phyloP scores from a whole-genome alignment of 2,329 filamentous ascomycete genomes.

The Chaetomiaceae sp. region DNA sequence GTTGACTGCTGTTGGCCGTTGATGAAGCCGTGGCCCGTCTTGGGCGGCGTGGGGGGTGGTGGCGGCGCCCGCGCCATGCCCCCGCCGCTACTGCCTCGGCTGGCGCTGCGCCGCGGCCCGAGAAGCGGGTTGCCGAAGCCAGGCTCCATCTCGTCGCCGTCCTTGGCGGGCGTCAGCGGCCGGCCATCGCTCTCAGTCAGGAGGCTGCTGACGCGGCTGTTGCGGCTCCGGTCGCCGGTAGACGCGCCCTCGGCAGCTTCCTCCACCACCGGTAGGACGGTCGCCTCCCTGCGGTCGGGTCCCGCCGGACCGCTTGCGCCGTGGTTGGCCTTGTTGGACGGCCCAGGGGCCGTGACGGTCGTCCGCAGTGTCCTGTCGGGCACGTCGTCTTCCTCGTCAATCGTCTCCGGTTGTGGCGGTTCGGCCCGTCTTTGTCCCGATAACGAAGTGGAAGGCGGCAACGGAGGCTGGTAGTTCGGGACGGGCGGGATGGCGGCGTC shows the following conservation, averaged over 20 bases:
- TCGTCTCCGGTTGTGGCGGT: constrained; percentile 26
- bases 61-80: constrained; percentile 28
- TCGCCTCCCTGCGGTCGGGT: constrained; percentile 45
- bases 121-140: constrained; percentile 32
- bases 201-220: constrained; percentile 37
- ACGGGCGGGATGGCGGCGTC: constrained; percentile 39
- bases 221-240: constrained; percentile 52
- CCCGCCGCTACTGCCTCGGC: constrained; percentile 8
- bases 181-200: constrained; percentile 30
- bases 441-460: constrained; percentile 30
- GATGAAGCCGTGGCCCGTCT: constrained; percentile 33
- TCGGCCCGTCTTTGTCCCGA: constrained; percentile 28
- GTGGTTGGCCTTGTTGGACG: constrained; percentile 20
- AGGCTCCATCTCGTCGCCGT: constrained; percentile 27
- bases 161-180: constrained; percentile 39
- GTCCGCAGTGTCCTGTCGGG: constrained; percentile 55
- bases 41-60: constrained; percentile 46
- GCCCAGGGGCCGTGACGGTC: constrained; percentile 16
- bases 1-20: no score
- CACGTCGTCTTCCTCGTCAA: constrained; percentile 43
- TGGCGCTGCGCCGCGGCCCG: constrained; percentile 19
- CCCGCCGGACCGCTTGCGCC: constrained; percentile 17
- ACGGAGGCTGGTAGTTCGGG: constrained; percentile 41
- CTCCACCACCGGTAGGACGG: constrained; percentile 73
- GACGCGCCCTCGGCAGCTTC: constrained; percentile 77